These are phyloP conservation scores for Buxus sempervirens DNA, from an alignment of 164 flowering plant species.

Conservation along the genomic window DNA sequence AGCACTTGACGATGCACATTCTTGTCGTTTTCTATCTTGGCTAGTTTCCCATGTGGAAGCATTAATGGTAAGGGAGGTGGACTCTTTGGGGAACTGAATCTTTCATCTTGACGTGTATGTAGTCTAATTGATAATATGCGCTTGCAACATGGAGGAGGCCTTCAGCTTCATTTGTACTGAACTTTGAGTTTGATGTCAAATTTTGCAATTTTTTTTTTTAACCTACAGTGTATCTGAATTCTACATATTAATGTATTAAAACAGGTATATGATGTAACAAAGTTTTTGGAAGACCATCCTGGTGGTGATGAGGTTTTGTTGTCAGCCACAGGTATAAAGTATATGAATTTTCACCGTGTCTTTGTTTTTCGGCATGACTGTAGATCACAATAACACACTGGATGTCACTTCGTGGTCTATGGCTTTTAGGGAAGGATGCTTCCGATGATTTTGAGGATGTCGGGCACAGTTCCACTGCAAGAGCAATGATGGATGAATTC, in stretches of 20 bases:
- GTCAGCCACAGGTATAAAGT: conserved; percentile 49
- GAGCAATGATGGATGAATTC: conserved; percentile 62
- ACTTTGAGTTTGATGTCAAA: background rate
- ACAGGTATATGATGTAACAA: conserved; percentile 71
- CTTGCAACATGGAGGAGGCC: too few relatives aligned
- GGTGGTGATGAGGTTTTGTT: conserved; percentile 69
- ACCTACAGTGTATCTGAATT: background rate
- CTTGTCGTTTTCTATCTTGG: too few relatives aligned
- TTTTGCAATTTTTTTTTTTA: background rate
- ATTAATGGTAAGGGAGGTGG: too few relatives aligned
- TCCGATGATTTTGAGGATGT: conserved; percentile 86
- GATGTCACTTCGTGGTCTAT: background rate
- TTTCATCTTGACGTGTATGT: too few relatives aligned
- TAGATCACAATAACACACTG: background rate
- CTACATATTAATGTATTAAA: conserved; percentile 4
- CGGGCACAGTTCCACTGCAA: conserved; percentile 67
- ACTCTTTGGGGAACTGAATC: too few relatives aligned
- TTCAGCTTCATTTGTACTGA: background rate
- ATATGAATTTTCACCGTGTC: background rate
- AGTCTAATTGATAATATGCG: too few relatives aligned
- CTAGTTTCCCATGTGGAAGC: too few relatives aligned
- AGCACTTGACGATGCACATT: too few relatives aligned
- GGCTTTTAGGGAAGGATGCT: conserved; percentile 70
- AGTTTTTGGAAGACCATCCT: conserved; percentile 70
- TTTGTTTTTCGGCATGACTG: background rate